Evolutionary conservation across 257 asterid genomes (phyloP), one percentile per base, ranked within the genome.

Genomic region (Ballota nigra): DNA sequence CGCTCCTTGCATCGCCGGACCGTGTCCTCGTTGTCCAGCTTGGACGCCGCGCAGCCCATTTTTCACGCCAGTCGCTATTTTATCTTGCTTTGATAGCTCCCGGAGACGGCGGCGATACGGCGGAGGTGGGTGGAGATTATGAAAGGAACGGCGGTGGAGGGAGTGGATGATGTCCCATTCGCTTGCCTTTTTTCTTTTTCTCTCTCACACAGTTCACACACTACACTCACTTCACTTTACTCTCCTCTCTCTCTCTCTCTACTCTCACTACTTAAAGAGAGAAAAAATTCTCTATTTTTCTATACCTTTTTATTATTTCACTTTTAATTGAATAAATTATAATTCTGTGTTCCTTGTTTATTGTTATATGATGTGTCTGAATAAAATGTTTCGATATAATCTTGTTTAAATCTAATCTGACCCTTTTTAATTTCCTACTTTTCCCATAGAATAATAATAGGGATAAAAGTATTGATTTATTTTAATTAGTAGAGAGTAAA

Each of bases 1-100:
- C 99, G 97, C 43, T 92, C 98, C 89, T 95, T 95, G 83, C 99
- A 95, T 52, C 98, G 95, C 58, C 96, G 92, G 58, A 95, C 99
- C 0, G 97, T 92, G 75, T 95, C 99, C 85, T 95, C 99, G 79
- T 95, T 95, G 55, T 89, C 96, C 60, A 95, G 92, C 90, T 95
- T 95, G 47, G 99, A 95, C 55, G 91, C 89, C 64, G 97, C 22
- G 85, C 99, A 95, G 7, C 99, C 99, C 99, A 95, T 95, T 55
- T 43, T 34, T 23, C 38, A 28, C 23, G 33, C 59, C 41, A 40
- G 28, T 33, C 65, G 45, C 23, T 67, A 3, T 23, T 70, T 10
- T 5, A 16, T n/a, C 18, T 20, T 47, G 0, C 18, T 8, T 20
- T 3, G 8, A 23, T 23, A 22, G 4, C 12, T 22, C 1, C 11